Evolutionary conservation across 2,329 filamentous ascomycete species (phyloP), one percentile per base, ranked within the genome.

Genomic region (Aspergillus awamori): DNA sequence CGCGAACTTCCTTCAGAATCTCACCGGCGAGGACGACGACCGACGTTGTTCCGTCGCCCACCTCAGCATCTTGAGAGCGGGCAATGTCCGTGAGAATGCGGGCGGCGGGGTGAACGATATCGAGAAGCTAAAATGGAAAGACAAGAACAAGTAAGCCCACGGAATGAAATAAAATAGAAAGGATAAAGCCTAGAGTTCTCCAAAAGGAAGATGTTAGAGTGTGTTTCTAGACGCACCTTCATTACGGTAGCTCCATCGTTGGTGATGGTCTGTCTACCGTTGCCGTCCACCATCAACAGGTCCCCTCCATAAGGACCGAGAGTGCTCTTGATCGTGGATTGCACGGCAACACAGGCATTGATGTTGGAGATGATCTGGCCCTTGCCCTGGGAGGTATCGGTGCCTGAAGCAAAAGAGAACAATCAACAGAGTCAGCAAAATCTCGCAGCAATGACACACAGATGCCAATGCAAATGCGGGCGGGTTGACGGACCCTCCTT

Each of bases 181-280:
- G 30, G 13, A 11, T 17, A 33, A 4, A 56, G n/a, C 10, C 39
- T 36, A 45, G 15, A 13, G 22, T 2, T n/a, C 13, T 17, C 45
- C 26, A 22, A 17, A 30, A 24, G 20, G 5, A 36, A 11, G 20
- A 17, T 30, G n/a, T n/a, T 3, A 5, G 47, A 17, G 41, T 13
- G n/a, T 53, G n/a, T 22, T 13, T 7, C 6, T 6, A 55, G n/a
- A 63, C 79, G 70, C 77, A 92, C 91, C 89, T 97, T 98, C 95
- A 99, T 99, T 64, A 98, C 95, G 54, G 95, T 99, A 53, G 95
- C 95, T 75, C 95, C 95, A 82, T 99, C 95, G 81, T 99, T 99
- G 71, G 95, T 99, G 76, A 99, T 98, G 58, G 95, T 99, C 82
- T 97, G 93, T 79, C 82, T 89, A 78, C 95, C 95, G 84, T 97